A percentile compares a stretch with the other conserved stretches of the same genome.
These are phyloP conservation scores for Trichosporon ovoides DNA, from an alignment of 1,284 basidiomycete genomes.

Conservation along the genomic window DNA sequence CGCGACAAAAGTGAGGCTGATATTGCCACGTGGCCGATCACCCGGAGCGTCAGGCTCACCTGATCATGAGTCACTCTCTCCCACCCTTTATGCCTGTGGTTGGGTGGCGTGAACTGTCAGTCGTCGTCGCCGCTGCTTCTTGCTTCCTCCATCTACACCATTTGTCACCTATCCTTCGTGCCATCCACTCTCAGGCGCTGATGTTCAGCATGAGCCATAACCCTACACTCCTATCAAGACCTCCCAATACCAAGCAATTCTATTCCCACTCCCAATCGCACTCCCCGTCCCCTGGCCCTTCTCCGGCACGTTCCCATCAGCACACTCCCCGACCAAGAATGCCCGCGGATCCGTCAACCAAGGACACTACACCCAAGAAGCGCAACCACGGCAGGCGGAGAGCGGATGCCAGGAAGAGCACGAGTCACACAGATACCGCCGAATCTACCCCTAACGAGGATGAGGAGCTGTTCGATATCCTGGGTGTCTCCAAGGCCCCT, in stretches of 20 bases:
- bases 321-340: not conserved
- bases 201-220: not conserved
- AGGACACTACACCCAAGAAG: constrained; percentile 1
- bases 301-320: not conserved
- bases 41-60: not conserved
- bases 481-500: constrained; percentile 25
- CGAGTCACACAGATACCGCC: constrained; percentile 7
- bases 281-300: not conserved
- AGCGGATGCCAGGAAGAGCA: not conserved
- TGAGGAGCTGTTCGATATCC: constrained; percentile 33
- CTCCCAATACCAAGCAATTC: not conserved
- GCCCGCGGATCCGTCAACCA: not conserved
- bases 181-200: constrained; percentile 1
- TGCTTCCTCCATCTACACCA: not conserved
- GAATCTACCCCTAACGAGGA: constrained; percentile 20
- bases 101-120: not conserved
- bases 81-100: not conserved
- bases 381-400: not conserved
- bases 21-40: not conserved
- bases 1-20: constrained; percentile 1
- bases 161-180: not conserved
- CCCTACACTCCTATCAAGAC: constrained; percentile 1
- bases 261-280: too few species aligned
- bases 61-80: not conserved
- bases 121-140: not conserved